Evolutionary conservation across 2,329 filamentous ascomycete genomes (phyloP), one percentile per base, ranked within the genome.

Genomic region (Xylariales sp.): DNA sequence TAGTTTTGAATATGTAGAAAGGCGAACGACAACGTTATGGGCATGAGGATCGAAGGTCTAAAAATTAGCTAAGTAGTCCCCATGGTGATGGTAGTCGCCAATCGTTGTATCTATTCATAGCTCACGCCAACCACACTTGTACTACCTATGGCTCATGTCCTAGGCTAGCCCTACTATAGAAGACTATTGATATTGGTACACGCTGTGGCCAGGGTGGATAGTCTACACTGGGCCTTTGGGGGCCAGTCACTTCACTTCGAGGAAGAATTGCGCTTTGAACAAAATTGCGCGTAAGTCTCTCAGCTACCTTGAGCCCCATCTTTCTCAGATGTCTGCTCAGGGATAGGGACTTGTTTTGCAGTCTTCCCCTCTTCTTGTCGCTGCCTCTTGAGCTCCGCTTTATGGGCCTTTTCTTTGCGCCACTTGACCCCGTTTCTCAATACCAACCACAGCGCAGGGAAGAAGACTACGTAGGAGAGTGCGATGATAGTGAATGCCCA

Each of bases 401-500:
- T 67, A 0, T 10, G 12, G 0, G 45, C 58, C 41, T 71, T 71
- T 16, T 70, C 73, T 34, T 68, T 71, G 3, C 77, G 75, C 77
- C 77, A 78, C 28, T 63, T 67, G 5, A 75, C 57, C 0, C 77
- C 77, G 39, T 77, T 67, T 53, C 66, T 72, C 68, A 80, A 74
- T 36, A 81, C 71, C 2, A 79, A 39, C 53, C 76, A 75, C 9
- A 82, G 64, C 52, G 76, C 71, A 0, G 80, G 80, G 30, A 73
- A 75, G 34, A 77, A 75, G 2, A 68, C 67, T 0, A 80, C 52
- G 54, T 74, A 79, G 7, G 79, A 64, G 5, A 76, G 41, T 0
- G 73, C 78, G 36, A 82, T 71, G 50, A 83, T 77, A 2, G 79
- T 81, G 62, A 81, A 82, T 1, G 79, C 75, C 80, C 82, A 83